phyloP scores from a whole-genome alignment of 441 rosid genomes.

The Brassica balearica region DNA sequence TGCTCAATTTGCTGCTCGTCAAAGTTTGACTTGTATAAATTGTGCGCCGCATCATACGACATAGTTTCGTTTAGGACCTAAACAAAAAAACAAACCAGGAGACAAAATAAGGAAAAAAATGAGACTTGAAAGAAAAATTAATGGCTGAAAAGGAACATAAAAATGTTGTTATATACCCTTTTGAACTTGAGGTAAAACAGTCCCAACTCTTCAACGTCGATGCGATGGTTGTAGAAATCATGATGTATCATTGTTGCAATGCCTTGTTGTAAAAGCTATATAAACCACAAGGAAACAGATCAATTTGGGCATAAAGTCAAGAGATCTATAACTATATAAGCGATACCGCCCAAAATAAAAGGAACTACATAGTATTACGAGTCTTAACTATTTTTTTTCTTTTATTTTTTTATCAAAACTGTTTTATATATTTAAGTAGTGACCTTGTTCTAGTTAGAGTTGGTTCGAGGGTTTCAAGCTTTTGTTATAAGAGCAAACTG shows the following conservation, averaged over 20 bases:
- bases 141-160: neutral
- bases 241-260: conserved; percentile 38
- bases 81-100: neutral
- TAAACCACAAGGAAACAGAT: conserved; percentile 2
- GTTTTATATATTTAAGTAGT: no score
- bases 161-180: conserved; percentile 16
- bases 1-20: conserved; percentile 37
- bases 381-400: no score
- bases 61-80: conserved; percentile 40
- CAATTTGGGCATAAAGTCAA: conserved; percentile 4
- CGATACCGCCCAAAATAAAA: neutral
- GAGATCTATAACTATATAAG: neutral
- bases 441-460: no score
- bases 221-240: conserved; percentile 42
- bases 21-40: conserved; percentile 43
- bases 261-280: conserved; percentile 43
- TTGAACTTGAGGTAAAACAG: conserved; percentile 37
- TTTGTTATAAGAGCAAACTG: neutral
- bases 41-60: conserved; percentile 34
- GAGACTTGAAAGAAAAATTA: neutral
- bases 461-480: no score
- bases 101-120: neutral
- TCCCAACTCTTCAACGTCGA: conserved; percentile 40
- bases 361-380: neutral
- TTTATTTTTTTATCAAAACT: no score